Conservation (phyloP, 2,329 filamentous ascomycete species). For the Trichoderma sp. region DNA sequence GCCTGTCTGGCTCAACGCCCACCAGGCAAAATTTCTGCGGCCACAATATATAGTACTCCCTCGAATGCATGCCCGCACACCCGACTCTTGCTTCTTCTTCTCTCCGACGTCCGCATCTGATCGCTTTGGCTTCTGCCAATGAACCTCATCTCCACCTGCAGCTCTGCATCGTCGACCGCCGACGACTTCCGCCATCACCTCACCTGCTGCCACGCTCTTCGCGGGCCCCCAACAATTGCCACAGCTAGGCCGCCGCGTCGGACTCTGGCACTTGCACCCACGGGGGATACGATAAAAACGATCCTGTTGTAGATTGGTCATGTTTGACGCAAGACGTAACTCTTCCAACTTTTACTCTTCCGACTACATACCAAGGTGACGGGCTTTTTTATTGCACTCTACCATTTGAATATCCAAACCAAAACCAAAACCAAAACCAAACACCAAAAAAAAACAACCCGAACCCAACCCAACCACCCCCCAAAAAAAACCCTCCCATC, state of each 20-base stretch:
- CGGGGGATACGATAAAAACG: conserved; percentile 14
- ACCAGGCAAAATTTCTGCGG: conserved; percentile 28
- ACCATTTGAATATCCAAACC: not conserved
- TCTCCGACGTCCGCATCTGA: conserved; percentile 27
- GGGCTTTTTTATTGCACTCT: conserved; percentile 31
- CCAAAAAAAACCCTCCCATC: too few relatives aligned
- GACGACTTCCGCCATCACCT: conserved; percentile 22
- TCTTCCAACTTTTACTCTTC: conserved; percentile 54
- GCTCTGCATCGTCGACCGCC: conserved; percentile 25
- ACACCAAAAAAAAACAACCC: too few relatives aligned
- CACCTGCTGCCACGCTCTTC: not conserved
- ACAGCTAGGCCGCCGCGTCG: conserved; percentile 27
- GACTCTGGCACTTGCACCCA: conserved; percentile 27
- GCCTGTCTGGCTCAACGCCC: conserved; percentile 16
- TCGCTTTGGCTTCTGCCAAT: conserved; percentile 41
- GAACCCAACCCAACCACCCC: too few relatives aligned
- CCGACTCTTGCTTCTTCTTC: not conserved
- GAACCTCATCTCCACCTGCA: conserved; percentile 24
- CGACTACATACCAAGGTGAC: conserved; percentile 63
- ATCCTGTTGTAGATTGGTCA: conserved; percentile 35
- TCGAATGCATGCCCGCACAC: conserved; percentile 29
- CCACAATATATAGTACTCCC: conserved; percentile 36
- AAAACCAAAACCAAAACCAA: too few relatives aligned
- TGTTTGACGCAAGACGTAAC: conserved; percentile 56
- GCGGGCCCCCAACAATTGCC: conserved; percentile 30